Evolutionary conservation across 768 basidiomycete species (phyloP).

Genomic region (Hericium erinaceus): DNA sequence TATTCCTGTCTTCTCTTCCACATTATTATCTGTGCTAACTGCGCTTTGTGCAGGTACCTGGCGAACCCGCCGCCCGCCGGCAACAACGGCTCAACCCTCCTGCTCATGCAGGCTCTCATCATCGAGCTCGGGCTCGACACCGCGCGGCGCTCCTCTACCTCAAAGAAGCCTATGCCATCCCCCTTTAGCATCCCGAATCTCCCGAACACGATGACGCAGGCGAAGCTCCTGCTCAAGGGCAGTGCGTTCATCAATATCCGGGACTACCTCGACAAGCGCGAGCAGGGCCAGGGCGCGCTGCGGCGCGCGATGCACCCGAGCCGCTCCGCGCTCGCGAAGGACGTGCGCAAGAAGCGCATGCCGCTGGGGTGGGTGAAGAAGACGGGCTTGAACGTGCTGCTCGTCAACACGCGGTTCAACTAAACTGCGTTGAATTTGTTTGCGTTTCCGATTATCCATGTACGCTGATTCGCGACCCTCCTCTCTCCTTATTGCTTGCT

Average conservation of each 20-base stretch:
- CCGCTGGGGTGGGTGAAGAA: constrained; percentile 54
- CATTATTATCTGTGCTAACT: too few species aligned
- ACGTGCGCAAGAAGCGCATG: constrained; percentile 38
- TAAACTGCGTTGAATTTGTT: not conserved
- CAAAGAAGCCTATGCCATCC: constrained; percentile 21
- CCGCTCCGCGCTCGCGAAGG: constrained; percentile 50
- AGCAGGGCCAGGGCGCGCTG: constrained; percentile 53
- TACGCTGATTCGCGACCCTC: not conserved
- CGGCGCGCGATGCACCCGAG: constrained; percentile 53
- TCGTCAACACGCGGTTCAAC: constrained; percentile 31
- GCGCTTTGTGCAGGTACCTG: constrained; percentile 33
- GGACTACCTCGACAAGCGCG: constrained; percentile 62
- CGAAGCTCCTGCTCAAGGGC: constrained; percentile 57
- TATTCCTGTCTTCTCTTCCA: constrained; percentile 3
- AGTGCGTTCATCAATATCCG: constrained; percentile 62
- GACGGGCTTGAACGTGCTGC: constrained; percentile 45
- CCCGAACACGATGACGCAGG: constrained; percentile 53
- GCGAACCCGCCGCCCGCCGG: constrained; percentile 33
- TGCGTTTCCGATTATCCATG: not conserved
- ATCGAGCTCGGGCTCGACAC: constrained; percentile 58
- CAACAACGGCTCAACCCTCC: constrained; percentile 40
- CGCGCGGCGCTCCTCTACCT: constrained; percentile 1
- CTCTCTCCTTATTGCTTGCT: not conserved
- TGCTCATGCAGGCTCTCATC: constrained; percentile 63
- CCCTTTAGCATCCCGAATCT: constrained; percentile 31